These are phyloP conservation scores for Emericellopsis atlantica DNA, from an alignment of 2,329 filamentous ascomycete genomes.

Conservation along the genomic window DNA sequence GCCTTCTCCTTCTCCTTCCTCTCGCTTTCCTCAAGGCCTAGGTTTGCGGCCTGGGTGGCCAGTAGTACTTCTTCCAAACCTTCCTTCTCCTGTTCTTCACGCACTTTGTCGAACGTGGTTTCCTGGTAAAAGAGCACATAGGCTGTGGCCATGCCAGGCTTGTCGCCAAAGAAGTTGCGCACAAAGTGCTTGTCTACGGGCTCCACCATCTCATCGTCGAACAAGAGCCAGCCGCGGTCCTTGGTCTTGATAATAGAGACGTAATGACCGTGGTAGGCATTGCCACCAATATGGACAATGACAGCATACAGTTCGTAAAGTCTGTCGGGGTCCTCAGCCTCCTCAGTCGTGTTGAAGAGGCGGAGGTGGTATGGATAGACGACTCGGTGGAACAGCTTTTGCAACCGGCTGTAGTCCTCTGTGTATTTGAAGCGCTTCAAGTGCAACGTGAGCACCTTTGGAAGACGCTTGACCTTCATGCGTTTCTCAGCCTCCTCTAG, in stretches of 20 bases:
- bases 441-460: constrained; percentile 82
- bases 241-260: constrained; percentile 96
- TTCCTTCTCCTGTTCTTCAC: constrained; percentile 74
- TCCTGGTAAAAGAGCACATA: constrained; percentile 98
- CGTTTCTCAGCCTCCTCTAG: constrained; percentile 96
- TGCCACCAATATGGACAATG: constrained; percentile 92
- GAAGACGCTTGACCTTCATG: constrained; percentile 96
- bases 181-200: constrained; percentile 96
- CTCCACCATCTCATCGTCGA: constrained; percentile 97
- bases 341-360: constrained; percentile 94
- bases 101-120: constrained; percentile 55
- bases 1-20: constrained; percentile 31
- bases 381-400: constrained; percentile 94
- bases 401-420: constrained; percentile 81
- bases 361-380: constrained; percentile 95
- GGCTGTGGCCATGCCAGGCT: constrained; percentile 79
- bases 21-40: constrained; percentile 35
- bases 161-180: constrained; percentile 87
- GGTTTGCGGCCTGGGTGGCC: constrained; percentile 41
- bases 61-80: constrained; percentile 49
- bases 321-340: constrained; percentile 84
- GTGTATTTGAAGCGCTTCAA: constrained; percentile 98
- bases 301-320: constrained; percentile 96
- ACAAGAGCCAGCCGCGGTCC: constrained; percentile 88
- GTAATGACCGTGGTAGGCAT: constrained; percentile 95